Percentiles rank a stretch among this genome's conserved stretches.
These are phyloP conservation scores for Plantago ovata DNA, from an alignment of 257 asterid genomes.

Conservation along the genomic window DNA sequence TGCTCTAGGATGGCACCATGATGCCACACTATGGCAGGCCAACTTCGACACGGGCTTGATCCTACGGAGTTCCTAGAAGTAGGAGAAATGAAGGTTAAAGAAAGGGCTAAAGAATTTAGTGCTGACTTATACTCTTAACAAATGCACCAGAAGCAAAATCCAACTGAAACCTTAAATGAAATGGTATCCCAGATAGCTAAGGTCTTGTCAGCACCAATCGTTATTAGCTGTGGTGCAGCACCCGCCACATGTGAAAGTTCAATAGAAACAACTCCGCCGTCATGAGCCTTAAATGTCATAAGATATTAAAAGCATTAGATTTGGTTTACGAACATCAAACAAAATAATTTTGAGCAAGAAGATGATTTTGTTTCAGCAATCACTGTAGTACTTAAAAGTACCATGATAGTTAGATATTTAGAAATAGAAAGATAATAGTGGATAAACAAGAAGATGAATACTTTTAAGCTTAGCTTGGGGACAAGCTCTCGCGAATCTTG, in stretches of 20 bases:
- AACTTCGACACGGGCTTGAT: constrained; percentile 92
- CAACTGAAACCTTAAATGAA: constrained; percentile 72
- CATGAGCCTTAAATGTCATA: constrained; percentile 73
- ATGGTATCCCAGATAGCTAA: constrained; percentile 97
- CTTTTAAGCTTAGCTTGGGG: constrained; percentile 92
- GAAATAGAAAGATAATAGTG: constrained; percentile 10
- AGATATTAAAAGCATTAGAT: constrained; percentile 24
- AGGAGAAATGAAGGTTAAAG: constrained; percentile 15
- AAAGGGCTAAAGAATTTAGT: constrained; percentile 2
- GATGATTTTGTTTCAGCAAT: constrained; percentile 13
- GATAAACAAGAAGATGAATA: constrained; percentile 25
- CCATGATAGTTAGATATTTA: background rate
- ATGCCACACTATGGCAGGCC: constrained; percentile 98
- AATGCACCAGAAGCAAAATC: constrained; percentile 14
- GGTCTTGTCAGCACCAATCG: constrained; percentile 96
- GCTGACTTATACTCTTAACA: constrained; percentile 2
- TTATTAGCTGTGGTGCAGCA: constrained; percentile 93
- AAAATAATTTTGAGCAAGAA: constrained; percentile 16
- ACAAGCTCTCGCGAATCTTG: constrained; percentile 97
- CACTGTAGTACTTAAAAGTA: constrained; percentile 1
- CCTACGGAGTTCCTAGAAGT: constrained; percentile 78
- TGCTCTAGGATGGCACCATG: constrained; percentile 99
- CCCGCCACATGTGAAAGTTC: constrained; percentile 95
- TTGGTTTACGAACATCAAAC: constrained; percentile 19
- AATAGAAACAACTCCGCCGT: constrained; percentile 92